These are phyloP conservation scores for Penicilliopsis zonata DNA, from an alignment of 495 filamentous ascomycete genomes.

Conservation along the genomic window DNA sequence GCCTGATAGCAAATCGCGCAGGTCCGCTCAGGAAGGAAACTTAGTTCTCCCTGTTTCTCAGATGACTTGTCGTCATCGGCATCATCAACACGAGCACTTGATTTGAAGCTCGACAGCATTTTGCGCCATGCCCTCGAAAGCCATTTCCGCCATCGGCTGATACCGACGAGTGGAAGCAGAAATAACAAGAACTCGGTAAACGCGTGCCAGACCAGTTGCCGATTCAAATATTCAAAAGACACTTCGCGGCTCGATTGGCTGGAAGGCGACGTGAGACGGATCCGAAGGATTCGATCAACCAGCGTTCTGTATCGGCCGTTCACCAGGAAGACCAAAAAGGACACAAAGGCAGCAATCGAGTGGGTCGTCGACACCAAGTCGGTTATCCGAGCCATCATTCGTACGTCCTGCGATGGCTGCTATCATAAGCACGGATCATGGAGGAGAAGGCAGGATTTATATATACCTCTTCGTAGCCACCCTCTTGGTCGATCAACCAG, in stretches of 20 bases:
- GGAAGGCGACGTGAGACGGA: conserved; percentile 74
- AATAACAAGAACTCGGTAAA: conserved; percentile 98
- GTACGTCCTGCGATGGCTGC: conserved; percentile 36
- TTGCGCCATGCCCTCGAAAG: conserved; percentile 72
- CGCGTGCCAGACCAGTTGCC: conserved; percentile 96
- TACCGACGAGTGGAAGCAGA: conserved; percentile 83
- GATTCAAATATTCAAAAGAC: conserved; percentile 93
- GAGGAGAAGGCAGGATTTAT: background rate
- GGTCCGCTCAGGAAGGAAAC: conserved; percentile 82
- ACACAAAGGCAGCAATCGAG: conserved; percentile 65
- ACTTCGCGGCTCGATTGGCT: conserved; percentile 80
- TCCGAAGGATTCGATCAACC: conserved; percentile 72
- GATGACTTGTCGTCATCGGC: conserved; percentile 28
- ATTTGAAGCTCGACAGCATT: conserved; percentile 49
- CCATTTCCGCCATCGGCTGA: conserved; percentile 87
- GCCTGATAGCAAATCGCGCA: conserved; percentile 98
- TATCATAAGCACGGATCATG: conserved; percentile 11
- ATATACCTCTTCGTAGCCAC: conserved; percentile 51
- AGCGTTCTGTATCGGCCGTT: conserved; percentile 88
- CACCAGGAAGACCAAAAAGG: conserved; percentile 80
- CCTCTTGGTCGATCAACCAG: conserved; percentile 64
- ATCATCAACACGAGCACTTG: conserved; percentile 30
- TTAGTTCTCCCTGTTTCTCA: conserved; percentile 57
- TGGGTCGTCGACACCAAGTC: conserved; percentile 57
- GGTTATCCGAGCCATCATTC: conserved; percentile 54